Evolutionary conservation across 768 basidiomycete genomes (phyloP).

Genomic region (Piloderma croceum): DNA sequence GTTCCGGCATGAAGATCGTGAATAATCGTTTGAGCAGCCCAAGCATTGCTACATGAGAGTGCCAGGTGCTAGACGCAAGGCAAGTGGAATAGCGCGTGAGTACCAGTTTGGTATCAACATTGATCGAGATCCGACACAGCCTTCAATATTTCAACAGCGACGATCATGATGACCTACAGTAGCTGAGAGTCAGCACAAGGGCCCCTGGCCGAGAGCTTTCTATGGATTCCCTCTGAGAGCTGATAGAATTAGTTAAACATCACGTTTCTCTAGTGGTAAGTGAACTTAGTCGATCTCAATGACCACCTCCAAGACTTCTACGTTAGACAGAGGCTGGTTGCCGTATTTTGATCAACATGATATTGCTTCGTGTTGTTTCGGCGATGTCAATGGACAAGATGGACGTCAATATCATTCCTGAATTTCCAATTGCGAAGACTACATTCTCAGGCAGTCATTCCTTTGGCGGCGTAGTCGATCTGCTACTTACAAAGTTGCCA

Average conservation of each 20-base stretch:
- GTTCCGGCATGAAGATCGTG: no score
- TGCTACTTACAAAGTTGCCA: conserved; percentile 13
- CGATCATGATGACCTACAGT: conserved; percentile 1
- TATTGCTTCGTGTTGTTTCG: conserved; percentile 16
- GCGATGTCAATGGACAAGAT: conserved; percentile 11
- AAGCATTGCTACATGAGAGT: no score
- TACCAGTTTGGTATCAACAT: no score
- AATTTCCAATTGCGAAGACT: conserved; percentile 19
- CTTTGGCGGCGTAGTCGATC: conserved; percentile 13
- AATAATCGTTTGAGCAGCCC: no score
- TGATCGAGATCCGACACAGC: no score
- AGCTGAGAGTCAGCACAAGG: conserved; percentile 6
- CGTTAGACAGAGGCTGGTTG: conserved; percentile 17
- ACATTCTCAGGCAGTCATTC: conserved; percentile 13
- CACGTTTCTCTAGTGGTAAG: conserved; percentile 17
- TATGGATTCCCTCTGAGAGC: conserved; percentile 7
- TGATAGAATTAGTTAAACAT: conserved; percentile 11
- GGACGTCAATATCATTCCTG: conserved; percentile 18
- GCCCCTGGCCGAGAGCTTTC: no score
- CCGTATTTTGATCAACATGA: conserved; percentile 14
- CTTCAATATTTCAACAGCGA: no score
- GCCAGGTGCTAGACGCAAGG: no score
- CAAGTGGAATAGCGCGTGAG: no score
- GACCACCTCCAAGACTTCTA: not conserved
- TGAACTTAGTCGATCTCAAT: no score